phyloP scores from a whole-genome alignment of 805 yeast genomes.

The Schizosaccharomyces lindneri region DNA sequence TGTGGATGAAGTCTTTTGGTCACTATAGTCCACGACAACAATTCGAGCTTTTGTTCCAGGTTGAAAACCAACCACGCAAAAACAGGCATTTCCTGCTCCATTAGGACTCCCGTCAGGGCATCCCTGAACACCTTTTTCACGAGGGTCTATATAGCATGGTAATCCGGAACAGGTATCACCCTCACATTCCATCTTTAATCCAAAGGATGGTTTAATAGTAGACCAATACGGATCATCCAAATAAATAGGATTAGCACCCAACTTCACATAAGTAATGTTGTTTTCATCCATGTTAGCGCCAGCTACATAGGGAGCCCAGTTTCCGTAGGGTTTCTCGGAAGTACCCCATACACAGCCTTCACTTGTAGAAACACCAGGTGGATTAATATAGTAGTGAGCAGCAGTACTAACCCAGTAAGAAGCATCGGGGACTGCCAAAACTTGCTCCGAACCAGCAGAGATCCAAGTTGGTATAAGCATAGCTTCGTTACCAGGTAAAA shows the following conservation, averaged over 20 bases:
- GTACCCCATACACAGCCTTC: constrained; percentile 79
- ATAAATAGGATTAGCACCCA: constrained; percentile 81
- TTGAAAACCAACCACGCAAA: constrained; percentile 60
- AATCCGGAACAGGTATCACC: constrained; percentile 49
- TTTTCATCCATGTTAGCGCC: constrained; percentile 59
- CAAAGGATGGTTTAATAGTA: constrained; percentile 30
- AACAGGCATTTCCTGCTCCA: constrained; percentile 47
- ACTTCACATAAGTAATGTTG: constrained; percentile 47
- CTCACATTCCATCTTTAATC: constrained; percentile 50
- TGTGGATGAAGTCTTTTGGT: neutral
- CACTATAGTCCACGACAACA: constrained; percentile 32
- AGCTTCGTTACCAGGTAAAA: constrained; percentile 81
- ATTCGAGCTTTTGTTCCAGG: constrained; percentile 39
- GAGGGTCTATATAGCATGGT: constrained; percentile 64
- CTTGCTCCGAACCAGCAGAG: constrained; percentile 21
- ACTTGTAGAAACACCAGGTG: constrained; percentile 51
- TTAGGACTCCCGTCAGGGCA: constrained; percentile 21
- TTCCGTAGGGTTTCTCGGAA: constrained; percentile 41
- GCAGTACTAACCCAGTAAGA: constrained; percentile 43
- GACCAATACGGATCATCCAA: constrained; percentile 20
- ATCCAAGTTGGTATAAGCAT: constrained; percentile 72
- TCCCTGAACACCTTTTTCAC: constrained; percentile 31
- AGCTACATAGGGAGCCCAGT: constrained; percentile 86
- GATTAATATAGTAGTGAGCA: constrained; percentile 62
- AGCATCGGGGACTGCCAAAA: constrained; percentile 54